Base-by-base conservation (phyloP, 495 filamentous ascomycete genomes). In the Trichoderma asperelloides region DNA sequence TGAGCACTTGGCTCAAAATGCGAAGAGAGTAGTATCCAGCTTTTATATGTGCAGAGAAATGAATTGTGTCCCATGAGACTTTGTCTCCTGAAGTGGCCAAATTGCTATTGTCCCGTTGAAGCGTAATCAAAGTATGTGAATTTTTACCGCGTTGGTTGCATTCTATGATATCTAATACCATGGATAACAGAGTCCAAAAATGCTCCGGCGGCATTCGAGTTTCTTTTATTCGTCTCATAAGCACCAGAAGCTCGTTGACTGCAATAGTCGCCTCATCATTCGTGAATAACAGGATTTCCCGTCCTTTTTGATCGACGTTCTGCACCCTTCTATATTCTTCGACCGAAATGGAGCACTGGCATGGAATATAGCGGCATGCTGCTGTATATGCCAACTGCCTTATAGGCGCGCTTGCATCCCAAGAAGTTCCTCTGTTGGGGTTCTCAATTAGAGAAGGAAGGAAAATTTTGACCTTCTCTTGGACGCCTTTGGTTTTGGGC, bases 1-100 rank as follows among this genome's bases (percentile, higher is more conserved):
- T 68, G 11, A 87, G 64, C 1, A 87, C 72, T 68, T 92, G 88
- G 40, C 79, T 78, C 2, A 87, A 70, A 67, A 91, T 87, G 33
- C 89, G 81, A 0, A 92, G 70, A 0, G 89, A 90, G 69, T 91
- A 92, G 8, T 84, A 76, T 4, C 81, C 82, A 3, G 85, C 85
- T 37, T 90, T 85, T 0, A 86, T 73, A 68, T 90, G 86, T 6
- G 87, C 88, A 15, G 80, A 71, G 13, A 89, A 79, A 63, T 93
- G 89, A 25, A 91, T 73, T 28, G 84, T 80, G 1, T 81, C 79
- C 90, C 89, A 92, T 9, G 78, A 76, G 40, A 68, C 28, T 2
- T 69, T 63, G 25, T 75, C 68, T 21, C 23, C 30, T 8, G 62
- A 12, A 13, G 23, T 43, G 33, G 70, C 70, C 33, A 62, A 71